These are phyloP conservation scores for Solanum hybrid DNA, from an alignment of 305 asterid genomes.

Conservation along the genomic window DNA sequence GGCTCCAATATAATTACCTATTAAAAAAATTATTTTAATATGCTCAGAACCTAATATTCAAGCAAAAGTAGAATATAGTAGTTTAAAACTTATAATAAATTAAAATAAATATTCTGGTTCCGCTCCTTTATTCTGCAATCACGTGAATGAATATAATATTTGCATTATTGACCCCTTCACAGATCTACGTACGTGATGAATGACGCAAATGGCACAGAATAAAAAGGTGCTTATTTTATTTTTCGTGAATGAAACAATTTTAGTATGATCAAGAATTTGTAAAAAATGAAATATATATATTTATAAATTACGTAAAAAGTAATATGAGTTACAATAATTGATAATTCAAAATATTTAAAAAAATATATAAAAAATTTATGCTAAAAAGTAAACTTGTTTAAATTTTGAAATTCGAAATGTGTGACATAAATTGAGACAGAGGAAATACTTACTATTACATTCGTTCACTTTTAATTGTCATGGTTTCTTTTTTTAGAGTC, in stretches of 20 bases:
- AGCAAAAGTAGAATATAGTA: not conserved
- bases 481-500: no score
- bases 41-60: not conserved
- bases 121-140: not conserved
- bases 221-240: not conserved
- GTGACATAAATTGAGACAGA: not conserved
- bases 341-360: no score
- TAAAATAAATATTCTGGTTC: not conserved
- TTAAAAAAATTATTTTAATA: no score
- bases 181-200: not conserved
- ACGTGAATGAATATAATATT: not conserved
- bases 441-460: no score
- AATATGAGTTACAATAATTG: no score
- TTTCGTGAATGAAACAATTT: no score
- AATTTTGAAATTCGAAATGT: no score
- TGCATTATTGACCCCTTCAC: not conserved
- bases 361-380: no score
- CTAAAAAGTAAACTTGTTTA: no score
- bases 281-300: no score
- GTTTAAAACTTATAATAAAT: not conserved
- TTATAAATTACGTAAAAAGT: no score
- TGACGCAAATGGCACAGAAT: not conserved
- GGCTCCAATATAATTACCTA: not conserved
- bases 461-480: no score
- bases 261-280: accelerated